Base-by-base conservation (phyloP, 1,284 basidiomycete species). In the Sutorius eximius region DNA sequence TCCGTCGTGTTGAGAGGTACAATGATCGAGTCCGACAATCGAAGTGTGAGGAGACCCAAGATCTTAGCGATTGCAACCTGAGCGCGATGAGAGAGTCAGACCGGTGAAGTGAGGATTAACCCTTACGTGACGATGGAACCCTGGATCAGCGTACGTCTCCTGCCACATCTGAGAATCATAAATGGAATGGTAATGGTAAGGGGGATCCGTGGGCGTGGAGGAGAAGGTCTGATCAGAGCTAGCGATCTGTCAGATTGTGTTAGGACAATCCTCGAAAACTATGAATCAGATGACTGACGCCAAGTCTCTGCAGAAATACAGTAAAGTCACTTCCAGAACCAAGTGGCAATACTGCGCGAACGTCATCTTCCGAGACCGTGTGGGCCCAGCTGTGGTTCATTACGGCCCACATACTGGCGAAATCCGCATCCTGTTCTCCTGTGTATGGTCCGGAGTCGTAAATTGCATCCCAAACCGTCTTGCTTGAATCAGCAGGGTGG, bases 151-250 rank as follows among this genome's bases (percentile, higher is more conserved):
- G 64, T 84, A 94, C 29, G 76, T 71, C 62, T 88, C 83, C 71
- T 90, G 86, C 86, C 87, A 95, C 49, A 75, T 73, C 62, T 86
- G 81, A 29, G 80, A 82, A 70, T 95, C 93, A 68, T 89, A 95
- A 58, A 92, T 82, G n/a, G 87, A 89, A 64, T 89, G 86, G 64
- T 91, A 91, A 67, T 91, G 90, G 65, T 91, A 91, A 6, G 82
- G 79, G 6, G 91, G 79, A 65, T 91, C 88, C 44, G 71, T 71
- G 1, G 69, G 71, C 5, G 70, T 71, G 43, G 55, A 55, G 11
- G 52, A 58, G 57, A 79, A 81, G 0, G 67, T 68, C 49, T 75
- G 67, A 57, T 77, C 73, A 18, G 66, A 62, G 49, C 73, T 73
- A 30, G 72, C 83, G 63, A 77, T 80, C 87, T 73, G 73, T 72